phyloP scores from a whole-genome alignment of 768 basidiomycete genomes.

The Pleurotus citrinopileatus region DNA sequence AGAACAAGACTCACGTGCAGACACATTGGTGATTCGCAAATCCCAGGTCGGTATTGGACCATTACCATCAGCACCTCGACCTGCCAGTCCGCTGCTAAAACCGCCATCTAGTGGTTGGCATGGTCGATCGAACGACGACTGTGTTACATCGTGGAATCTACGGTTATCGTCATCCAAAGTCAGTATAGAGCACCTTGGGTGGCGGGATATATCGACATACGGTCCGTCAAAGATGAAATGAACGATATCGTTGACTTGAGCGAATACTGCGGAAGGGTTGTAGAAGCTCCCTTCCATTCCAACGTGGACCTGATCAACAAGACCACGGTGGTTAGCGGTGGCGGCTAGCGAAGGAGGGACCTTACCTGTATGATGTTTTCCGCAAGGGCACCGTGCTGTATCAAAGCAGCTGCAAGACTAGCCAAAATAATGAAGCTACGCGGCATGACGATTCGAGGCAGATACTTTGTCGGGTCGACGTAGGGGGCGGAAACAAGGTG shows the following conservation, averaged over 20 bases:
- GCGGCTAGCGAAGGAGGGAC: neutral
- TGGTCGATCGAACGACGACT: constrained; percentile 32
- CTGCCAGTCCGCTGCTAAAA: constrained; percentile 35
- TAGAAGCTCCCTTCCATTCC: constrained; percentile 39
- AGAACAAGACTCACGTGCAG: constrained; percentile 15
- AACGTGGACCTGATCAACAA: constrained; percentile 32
- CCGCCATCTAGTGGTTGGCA: constrained; percentile 37
- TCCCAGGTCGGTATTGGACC: constrained; percentile 26
- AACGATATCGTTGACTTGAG: constrained; percentile 30
- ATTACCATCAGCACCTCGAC: constrained; percentile 19
- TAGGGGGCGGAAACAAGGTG: neutral
- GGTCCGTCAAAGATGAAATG: constrained; percentile 37
- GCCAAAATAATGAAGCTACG: neutral
- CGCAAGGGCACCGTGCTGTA: too few relatives aligned
- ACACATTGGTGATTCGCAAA: constrained; percentile 30
- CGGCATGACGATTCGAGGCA: too few relatives aligned
- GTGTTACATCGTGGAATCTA: constrained; percentile 40
- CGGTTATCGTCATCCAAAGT: neutral
- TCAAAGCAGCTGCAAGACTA: neutral
- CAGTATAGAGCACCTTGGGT: too few relatives aligned
- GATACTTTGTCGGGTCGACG: neutral
- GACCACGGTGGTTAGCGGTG: neutral
- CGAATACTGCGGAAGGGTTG: constrained; percentile 29
- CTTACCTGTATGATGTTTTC: neutral
- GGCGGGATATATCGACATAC: constrained; percentile 19